A percentile compares a stretch with the other conserved stretches of the same genome.
Conservation (phyloP, 1,139 yeast species). For the Scheffersomyces segobiensis region DNA sequence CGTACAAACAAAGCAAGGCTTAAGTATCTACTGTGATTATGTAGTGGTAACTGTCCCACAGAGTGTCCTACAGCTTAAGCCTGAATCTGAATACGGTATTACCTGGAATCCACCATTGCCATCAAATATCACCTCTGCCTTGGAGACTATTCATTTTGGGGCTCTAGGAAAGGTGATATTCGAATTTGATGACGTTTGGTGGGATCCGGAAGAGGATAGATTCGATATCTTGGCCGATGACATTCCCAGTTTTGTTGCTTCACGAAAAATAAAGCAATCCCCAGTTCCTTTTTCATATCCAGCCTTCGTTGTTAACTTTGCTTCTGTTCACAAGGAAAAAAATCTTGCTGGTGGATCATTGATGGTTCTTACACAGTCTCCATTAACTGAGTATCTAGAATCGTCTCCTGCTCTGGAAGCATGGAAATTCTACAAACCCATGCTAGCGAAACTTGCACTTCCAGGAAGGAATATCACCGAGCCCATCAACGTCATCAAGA, state of each 20-base stretch:
- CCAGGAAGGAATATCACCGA: slow-evolving; percentile 15
- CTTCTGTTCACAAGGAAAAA: slow-evolving; percentile 19
- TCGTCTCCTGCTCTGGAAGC: slow-evolving; percentile 32
- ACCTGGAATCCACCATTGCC: slow-evolving; percentile 66
- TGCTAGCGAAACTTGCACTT: slow-evolving; percentile 26
- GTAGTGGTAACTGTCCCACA: slow-evolving; percentile 76
- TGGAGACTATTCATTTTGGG: slow-evolving; percentile 60
- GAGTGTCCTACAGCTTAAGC: slow-evolving; percentile 53
- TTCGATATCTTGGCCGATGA: slow-evolving; percentile 46
- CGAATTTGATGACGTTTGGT: slow-evolving; percentile 67
- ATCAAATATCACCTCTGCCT: slow-evolving; percentile 36
- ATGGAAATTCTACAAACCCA: slow-evolving; percentile 41
- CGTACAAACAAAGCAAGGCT: slow-evolving; percentile 18
- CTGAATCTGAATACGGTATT: slow-evolving; percentile 42
- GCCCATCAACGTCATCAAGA: slow-evolving; percentile 54
- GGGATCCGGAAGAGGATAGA: slow-evolving; percentile 60
- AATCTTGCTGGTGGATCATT: slow-evolving; percentile 32
- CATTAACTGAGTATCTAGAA: slow-evolving; percentile 57
- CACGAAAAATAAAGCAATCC: slow-evolving; percentile 3
- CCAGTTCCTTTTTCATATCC: slow-evolving; percentile 35
- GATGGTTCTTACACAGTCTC: slow-evolving; percentile 66
- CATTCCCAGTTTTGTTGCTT: neutral
- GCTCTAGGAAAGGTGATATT: slow-evolving; percentile 76
- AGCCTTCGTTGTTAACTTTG: slow-evolving; percentile 30
- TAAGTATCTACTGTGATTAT: slow-evolving; percentile 42